A percentile compares a stretch with the other conserved stretches of the same genome.
These are phyloP conservation scores for Aspergillus felis DNA, from an alignment of 2,329 filamentous ascomycete species.

Conservation along the genomic window DNA sequence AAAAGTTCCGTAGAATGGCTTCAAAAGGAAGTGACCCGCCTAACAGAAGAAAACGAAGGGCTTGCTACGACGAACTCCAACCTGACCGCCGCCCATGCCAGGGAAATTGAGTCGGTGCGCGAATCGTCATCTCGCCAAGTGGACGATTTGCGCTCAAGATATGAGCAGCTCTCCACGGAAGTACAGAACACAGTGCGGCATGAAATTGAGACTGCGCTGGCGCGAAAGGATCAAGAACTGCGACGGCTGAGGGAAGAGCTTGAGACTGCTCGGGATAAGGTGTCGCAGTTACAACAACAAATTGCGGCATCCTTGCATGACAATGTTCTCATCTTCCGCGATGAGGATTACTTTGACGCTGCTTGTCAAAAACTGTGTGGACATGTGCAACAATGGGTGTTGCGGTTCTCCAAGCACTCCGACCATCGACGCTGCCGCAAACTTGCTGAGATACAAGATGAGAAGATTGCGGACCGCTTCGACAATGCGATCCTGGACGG, in stretches of 20 bases:
- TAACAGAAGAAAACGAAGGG: constrained; percentile 78
- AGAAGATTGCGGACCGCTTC: constrained; percentile 88
- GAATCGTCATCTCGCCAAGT: constrained; percentile 64
- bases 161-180: constrained; percentile 58
- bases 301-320: constrained; percentile 58
- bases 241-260: constrained; percentile 72
- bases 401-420: constrained; percentile 96
- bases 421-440: constrained; percentile 83
- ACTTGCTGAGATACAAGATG: constrained; percentile 79
- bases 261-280: constrained; percentile 62
- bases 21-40: constrained; percentile 73
- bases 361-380: constrained; percentile 93
- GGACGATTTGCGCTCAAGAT: constrained; percentile 61
- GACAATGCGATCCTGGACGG: constrained; percentile 94
- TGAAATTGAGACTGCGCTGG: constrained; percentile 62
- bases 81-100: constrained; percentile 70
- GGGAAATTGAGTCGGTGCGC: constrained; percentile 63
- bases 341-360: constrained; percentile 93
- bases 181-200: constrained; percentile 60
- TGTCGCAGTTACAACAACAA: constrained; percentile 57
- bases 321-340: constrained; percentile 72
- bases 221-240: constrained; percentile 81
- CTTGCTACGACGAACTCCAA: constrained; percentile 73
- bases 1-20: constrained; percentile 74
- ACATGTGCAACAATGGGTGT: constrained; percentile 95